A percentile compares a stretch with the other conserved stretches of the same genome.
phyloP scores from a whole-genome alignment of 1,284 basidiomycete species.

The Trichosporon asahii region DNA sequence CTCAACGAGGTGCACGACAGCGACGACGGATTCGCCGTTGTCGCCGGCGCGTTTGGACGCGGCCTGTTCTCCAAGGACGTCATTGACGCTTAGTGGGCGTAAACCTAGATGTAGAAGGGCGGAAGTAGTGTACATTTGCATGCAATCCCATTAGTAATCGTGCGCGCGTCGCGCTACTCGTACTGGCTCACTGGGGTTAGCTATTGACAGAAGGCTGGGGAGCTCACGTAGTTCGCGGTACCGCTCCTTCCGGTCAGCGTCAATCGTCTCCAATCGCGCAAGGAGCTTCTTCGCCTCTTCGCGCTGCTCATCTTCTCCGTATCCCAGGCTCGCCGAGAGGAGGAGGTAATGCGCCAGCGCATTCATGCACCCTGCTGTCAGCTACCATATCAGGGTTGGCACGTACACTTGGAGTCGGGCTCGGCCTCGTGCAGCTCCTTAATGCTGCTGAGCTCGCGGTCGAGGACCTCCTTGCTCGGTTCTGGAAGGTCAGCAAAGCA shows the following conservation, averaged over 20 bases:
- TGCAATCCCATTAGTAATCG: constrained; percentile 16
- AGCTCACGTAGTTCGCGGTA: constrained; percentile 45
- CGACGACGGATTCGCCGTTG: constrained; percentile 74
- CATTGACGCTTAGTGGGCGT: constrained; percentile 10
- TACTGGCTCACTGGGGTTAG: constrained; percentile 19
- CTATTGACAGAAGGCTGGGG: background rate
- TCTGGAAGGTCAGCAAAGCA: constrained; percentile 51
- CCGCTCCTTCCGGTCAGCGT: constrained; percentile 45
- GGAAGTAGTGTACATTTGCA: constrained; percentile 12
- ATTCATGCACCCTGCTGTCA: constrained; percentile 78
- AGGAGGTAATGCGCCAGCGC: constrained; percentile 74
- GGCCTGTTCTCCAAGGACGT: constrained; percentile 55
- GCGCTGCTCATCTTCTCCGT: constrained; percentile 14
- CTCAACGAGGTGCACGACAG: constrained; percentile 76
- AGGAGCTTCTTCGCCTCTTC: constrained; percentile 38
- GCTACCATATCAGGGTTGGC: background rate
- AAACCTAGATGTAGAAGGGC: background rate
- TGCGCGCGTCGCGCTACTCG: background rate
- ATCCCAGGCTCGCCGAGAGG: constrained; percentile 27
- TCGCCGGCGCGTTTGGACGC: constrained; percentile 74
- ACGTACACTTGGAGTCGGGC: constrained; percentile 87
- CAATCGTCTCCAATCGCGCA: constrained; percentile 41
- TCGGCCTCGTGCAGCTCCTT: constrained; percentile 84
- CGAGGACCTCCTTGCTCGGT: constrained; percentile 59
- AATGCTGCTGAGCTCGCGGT: constrained; percentile 76